Evolutionary conservation across 2,329 filamentous ascomycete genomes (phyloP), one percentile per base, ranked within the genome.

Genomic region (Decorospora gaudefroyi): DNA sequence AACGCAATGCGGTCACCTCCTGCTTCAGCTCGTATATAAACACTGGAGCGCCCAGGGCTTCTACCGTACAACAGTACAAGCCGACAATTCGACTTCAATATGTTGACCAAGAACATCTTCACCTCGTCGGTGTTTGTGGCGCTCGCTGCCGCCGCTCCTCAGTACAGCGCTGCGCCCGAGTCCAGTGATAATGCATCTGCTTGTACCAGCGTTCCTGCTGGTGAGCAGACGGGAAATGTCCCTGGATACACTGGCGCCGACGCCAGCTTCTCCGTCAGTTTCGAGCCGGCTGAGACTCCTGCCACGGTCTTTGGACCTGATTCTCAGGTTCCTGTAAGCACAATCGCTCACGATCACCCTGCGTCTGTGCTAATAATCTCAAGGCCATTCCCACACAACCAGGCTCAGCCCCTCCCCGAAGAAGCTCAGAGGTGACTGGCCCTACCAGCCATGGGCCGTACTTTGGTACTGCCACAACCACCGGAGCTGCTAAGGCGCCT

Each of bases 371-470:
- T 44, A 23, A 43, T 19, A 37, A 28, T 22, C 23, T 26, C 6
- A 25, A 55, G 51, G 35, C 49, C 42, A 50, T 52, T 5, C 46
- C 68, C 32, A 55, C 62, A 29, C 26, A 66, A 26, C 57, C 68
- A 29, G 47, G 42, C n/a, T 65, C 70, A 33, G 72, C 67, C 22
- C 70, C 65, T 23, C 72, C 79, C 3, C 70, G 76, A 46, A 62
- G 75, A 38, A 79, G 74, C 53, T 72, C 72, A 31, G 67, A 76
- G 42, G 68, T 77, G 10, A 80, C 77, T 25, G 79, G 86, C 19
- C 74, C 82, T 4, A 86, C 84, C 2, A 81, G 78, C 4, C 87
- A 92, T 64, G 87, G 86, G 0, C 78, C 86, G 0, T 92, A 76
- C 67, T 80, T 72, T 2, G 88, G 87, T 2, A 78, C 78, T 0